Evolutionary conservation across 1,139 yeast genomes (phyloP), one percentile per base, ranked within the genome.

Genomic region (Taphrina populina): DNA sequence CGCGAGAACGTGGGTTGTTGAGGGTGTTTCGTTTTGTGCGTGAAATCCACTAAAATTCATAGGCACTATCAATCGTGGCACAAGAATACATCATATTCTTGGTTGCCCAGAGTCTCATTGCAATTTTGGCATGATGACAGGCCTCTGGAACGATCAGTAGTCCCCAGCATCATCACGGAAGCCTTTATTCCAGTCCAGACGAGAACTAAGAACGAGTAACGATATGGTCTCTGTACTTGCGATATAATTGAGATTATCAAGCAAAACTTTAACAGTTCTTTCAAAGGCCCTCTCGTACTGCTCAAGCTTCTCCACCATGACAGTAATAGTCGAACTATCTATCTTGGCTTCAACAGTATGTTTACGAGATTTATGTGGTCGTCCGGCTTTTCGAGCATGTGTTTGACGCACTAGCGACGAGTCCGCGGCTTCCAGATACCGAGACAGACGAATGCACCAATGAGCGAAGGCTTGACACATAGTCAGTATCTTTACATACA

Each of bases 211-310:
- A 8, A 74, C 71, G 56, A 80, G 69, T 57, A 83, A 73, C 53
- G 75, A 77, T 36, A 81, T 77, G 46, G 83, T 80, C 60, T 84
- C 88, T 1, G 78, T 69, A 57, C 82, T 86, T 1, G 88, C 88
- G 60, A 75, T 76, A 56, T 74, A 76, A 59, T 76, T 76, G 58
- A 84, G 71, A 2, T 80, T 77, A 24, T 74, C 75, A 64, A 81
- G 74, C 59, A 84, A 76, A 26, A 77, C 80, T 39, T 75, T 72
- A 54, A 83, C 66, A 45, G 78, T 76, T 55, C 76, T 76, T 51
- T 79, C 78, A 65, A 84, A 84, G 17, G 74, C 73, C 56, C 76
- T 76, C 58, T 76, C 77, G 64, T 81, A 81, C 52, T 76, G 77
- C 40, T 72, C 71, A 59, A 84, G 68, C 33, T 78, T 75, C 7